Conservation (phyloP, 2,329 filamentous ascomycete species). For the Fusarium aywerte region DNA sequence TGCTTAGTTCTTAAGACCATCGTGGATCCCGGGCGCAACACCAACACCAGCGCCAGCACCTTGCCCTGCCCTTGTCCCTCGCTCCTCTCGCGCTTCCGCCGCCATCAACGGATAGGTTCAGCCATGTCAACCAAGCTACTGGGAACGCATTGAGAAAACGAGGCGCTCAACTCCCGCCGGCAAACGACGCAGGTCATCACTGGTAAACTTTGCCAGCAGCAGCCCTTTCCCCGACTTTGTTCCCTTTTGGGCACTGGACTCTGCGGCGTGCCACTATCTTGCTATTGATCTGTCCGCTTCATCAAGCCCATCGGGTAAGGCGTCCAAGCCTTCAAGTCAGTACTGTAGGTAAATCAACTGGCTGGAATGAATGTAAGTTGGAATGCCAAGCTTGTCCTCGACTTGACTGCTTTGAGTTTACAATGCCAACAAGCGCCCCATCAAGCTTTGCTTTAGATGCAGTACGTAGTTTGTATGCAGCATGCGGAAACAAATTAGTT, state of each 20-base stretch:
- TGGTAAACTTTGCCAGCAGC: slow-evolving; percentile 35
- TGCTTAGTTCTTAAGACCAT: slow-evolving; percentile 34
- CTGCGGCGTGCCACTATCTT: slow-evolving; percentile 21
- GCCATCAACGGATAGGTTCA: slow-evolving; percentile 51
- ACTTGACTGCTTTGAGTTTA: slow-evolving; percentile 21
- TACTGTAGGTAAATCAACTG: slow-evolving; percentile 29
- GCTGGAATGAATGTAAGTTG: slow-evolving; percentile 41
- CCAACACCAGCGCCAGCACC: background rate
- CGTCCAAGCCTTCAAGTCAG: slow-evolving; percentile 26
- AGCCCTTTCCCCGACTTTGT: slow-evolving; percentile 23
- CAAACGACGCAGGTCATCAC: slow-evolving; percentile 37
- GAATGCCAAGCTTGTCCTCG: slow-evolving; percentile 29
- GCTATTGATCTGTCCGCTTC: slow-evolving; percentile 20
- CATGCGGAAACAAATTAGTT: background rate
- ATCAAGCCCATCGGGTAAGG: slow-evolving; percentile 39
- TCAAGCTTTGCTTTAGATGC: background rate
- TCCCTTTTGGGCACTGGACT: slow-evolving; percentile 20
- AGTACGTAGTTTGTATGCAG: background rate
- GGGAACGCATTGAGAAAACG: slow-evolving; percentile 45
- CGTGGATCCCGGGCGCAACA: slow-evolving; percentile 34
- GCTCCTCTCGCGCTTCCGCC: slow-evolving; percentile 43
- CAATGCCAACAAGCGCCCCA: background rate
- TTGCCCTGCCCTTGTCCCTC: slow-evolving; percentile 23
- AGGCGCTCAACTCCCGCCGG: slow-evolving; percentile 45
- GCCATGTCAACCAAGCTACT: slow-evolving; percentile 50